phyloP scores from a whole-genome alignment of 371 early-diverging fungal genomes.

The Rhizomucor miehei region DNA sequence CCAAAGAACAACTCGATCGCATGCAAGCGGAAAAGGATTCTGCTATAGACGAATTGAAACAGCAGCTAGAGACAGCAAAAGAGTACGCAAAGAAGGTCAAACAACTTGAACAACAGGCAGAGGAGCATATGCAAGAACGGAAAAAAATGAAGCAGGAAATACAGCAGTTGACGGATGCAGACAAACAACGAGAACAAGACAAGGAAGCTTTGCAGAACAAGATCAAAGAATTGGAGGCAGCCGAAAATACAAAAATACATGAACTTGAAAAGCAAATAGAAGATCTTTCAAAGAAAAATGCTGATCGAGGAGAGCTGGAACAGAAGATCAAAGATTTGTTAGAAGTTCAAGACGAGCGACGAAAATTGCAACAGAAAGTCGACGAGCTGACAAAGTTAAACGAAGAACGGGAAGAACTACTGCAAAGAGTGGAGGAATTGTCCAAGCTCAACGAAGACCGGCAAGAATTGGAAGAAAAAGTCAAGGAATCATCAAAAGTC shows the following conservation, averaged over 20 bases:
- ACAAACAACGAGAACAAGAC: too few relatives aligned
- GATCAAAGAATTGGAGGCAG: background rate
- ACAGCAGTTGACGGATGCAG: background rate
- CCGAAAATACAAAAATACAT: constrained; percentile 1
- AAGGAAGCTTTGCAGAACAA: too few relatives aligned
- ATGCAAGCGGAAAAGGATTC: too few relatives aligned
- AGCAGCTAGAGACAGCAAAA: constrained; percentile 3
- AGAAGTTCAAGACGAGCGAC: background rate
- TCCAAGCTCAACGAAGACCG: constrained; percentile 15
- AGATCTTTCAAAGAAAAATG: constrained; percentile 25
- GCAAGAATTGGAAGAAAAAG: constrained; percentile 16
- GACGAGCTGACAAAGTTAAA: constrained; percentile 12
- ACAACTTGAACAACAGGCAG: constrained; percentile 9
- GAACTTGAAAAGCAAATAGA: constrained; percentile 11
- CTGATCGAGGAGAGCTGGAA: constrained; percentile 8
- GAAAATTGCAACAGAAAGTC: background rate
- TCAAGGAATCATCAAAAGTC: constrained; percentile 6
- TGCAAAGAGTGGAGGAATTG: background rate
- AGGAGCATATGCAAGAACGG: constrained; percentile 18
- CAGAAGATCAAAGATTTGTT: too few relatives aligned
- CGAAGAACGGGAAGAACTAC: constrained; percentile 21
- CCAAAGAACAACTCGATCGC: too few relatives aligned
- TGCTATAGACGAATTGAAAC: background rate
- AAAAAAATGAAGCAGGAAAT: constrained; percentile 14
- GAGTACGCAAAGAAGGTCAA: constrained; percentile 9